A percentile compares a stretch with the other conserved stretches of the same genome.
Conservation (phyloP, 2,329 filamentous ascomycete species). For the Fusarium sp. region DNA sequence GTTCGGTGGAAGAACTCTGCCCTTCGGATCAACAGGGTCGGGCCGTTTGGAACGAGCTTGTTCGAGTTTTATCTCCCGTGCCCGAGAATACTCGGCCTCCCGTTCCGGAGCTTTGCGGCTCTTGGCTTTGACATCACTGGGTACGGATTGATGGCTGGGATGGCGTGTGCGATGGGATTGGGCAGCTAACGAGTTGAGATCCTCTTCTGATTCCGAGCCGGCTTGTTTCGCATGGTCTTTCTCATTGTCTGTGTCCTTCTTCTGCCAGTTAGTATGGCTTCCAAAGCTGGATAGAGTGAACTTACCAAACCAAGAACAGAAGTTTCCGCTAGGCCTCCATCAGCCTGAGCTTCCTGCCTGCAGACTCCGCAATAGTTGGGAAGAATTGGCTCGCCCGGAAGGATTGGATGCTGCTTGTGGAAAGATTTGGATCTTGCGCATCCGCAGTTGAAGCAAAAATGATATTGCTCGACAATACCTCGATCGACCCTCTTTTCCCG, state of each 20-base stretch:
- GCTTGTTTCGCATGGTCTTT: not conserved
- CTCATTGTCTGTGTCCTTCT: conserved; percentile 6
- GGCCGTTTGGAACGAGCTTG: conserved; percentile 13
- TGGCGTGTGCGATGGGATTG: conserved; percentile 19
- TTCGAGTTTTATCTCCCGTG: not conserved
- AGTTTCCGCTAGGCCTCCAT: conserved; percentile 45
- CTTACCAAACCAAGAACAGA: conserved; percentile 50
- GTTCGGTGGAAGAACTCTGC: not conserved
- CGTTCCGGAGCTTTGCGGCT: not conserved
- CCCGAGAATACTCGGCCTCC: not conserved
- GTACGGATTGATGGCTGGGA: not conserved
- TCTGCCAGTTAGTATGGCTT: conserved; percentile 19
- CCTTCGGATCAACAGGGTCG: conserved; percentile 8
- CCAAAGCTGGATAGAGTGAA: conserved; percentile 1
- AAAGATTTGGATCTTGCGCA: conserved; percentile 58
- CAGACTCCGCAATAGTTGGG: conserved; percentile 55
- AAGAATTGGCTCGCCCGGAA: conserved; percentile 47
- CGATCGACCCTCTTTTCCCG: conserved; percentile 46
- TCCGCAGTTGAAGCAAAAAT: conserved; percentile 63
- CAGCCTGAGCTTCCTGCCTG: conserved; percentile 39
- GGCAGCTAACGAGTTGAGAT: conserved; percentile 27
- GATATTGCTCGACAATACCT: conserved; percentile 47
- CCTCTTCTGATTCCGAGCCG: conserved; percentile 23
- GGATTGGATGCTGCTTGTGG: conserved; percentile 48
- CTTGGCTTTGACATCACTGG: not conserved